A percentile compares a stretch with the other conserved stretches of the same genome.
phyloP scores from a whole-genome alignment of 257 asterid genomes.

The Solanum etuberosum region DNA sequence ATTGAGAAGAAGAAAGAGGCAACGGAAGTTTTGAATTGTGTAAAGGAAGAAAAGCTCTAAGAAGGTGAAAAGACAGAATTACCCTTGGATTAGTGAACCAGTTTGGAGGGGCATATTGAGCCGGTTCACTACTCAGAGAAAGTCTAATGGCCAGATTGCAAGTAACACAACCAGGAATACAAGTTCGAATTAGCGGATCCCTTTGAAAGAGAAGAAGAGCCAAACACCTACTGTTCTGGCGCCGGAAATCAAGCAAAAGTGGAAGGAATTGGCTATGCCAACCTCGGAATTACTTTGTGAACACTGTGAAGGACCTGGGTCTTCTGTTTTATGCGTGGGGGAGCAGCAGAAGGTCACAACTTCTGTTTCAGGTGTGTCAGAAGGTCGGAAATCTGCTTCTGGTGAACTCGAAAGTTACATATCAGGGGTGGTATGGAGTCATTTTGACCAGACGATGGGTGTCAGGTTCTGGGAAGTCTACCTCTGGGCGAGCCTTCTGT shows the following conservation, averaged over 20 bases:
- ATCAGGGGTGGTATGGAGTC: neutral
- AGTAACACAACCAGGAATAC: neutral
- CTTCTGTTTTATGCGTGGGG: neutral
- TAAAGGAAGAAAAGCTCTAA: neutral
- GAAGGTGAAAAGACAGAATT: neutral
- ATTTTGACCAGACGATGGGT: neutral
- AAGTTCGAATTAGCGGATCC: neutral
- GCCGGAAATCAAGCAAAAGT: neutral
- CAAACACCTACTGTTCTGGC: neutral
- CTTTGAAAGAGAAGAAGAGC: neutral
- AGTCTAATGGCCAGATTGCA: neutral
- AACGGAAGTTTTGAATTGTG: neutral
- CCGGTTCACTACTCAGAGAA: neutral
- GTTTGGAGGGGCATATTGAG: neutral
- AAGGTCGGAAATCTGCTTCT: neutral
- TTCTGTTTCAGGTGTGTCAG: neutral
- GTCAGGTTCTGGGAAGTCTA: neutral
- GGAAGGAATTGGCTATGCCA: neutral
- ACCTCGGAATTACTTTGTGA: neutral
- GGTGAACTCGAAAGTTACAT: neutral
- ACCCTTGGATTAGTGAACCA: neutral
- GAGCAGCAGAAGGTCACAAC: neutral
- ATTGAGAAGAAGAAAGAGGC: neutral
- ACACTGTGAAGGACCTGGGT: neutral
- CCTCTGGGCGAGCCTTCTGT: neutral